Base-by-base conservation (phyloP, 495 filamentous ascomycete genomes). In the Choiromyces venosus region DNA sequence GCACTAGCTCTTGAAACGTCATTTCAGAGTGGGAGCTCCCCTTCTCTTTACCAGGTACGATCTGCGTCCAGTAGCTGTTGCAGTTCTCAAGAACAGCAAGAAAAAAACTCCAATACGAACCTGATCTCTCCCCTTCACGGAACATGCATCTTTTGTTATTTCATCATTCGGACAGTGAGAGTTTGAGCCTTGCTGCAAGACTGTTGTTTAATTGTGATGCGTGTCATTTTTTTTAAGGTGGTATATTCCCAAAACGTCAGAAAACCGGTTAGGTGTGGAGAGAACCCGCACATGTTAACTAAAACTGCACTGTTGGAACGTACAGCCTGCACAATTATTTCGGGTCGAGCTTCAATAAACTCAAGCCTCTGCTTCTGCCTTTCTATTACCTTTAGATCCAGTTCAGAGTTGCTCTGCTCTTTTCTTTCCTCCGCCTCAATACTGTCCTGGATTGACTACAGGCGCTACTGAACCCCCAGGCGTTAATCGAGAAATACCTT, bases 161-260 rank as follows among this genome's bases (percentile, higher is more conserved):
- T 16, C 16, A 61, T 29, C n/a, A 61, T 29, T 12, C n/a, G 29
- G n/a, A 61, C 52, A 29, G n/a, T 10, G 14, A 14, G 9, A 0
- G 52, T 61, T 61, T 29, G 52, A 61, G 52, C 52, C 52, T 61
- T 61, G n/a, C 52, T 61, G 52, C 52, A 16, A 29, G n/a, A 61
- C n/a, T 56, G 18, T n/a, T 52, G 52, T 61, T 61, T 61, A 10
- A 16, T 61, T 25, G 52, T 61, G 52, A 61, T 61, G n/a, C 52
- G 52, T 61, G 52, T 61, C 52, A 29, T 61, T 29, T 29, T 61
- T 12, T 16, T 4, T 14, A 4, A 2, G 5, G 4, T 8, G 46
- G n/a, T 61, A 29, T 61, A 29, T 61, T 0, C 21, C 12, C 3
- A 9, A 9, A n/a, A 25, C 2, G 5, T 25, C 21, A 25, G 12